These are phyloP conservation scores for Asterophora lycoperdoides DNA, from an alignment of 768 basidiomycete genomes.

Conservation along the genomic window DNA sequence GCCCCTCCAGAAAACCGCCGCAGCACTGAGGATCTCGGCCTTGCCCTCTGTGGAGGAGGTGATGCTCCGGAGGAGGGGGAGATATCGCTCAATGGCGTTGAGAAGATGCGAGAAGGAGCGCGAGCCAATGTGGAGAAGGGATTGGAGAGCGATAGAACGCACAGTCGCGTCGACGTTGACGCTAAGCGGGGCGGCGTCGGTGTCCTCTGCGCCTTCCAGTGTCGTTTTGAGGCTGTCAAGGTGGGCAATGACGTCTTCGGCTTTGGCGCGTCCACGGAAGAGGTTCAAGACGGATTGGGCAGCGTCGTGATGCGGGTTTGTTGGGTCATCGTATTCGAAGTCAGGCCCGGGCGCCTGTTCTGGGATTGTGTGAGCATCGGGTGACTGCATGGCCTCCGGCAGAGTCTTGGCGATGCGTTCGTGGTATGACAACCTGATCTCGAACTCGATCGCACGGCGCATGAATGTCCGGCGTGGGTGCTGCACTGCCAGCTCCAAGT, in stretches of 20 bases:
- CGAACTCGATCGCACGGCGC: conserved; percentile 80
- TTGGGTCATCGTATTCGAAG: conserved; percentile 83
- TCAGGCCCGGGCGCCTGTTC: conserved; percentile 72
- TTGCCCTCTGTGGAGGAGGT: conserved; percentile 51
- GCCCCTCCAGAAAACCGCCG: conserved; percentile 76
- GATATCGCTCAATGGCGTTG: conserved; percentile 95
- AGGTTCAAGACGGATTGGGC: conserved; percentile 75
- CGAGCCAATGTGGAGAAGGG: conserved; percentile 85
- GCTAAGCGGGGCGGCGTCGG: conserved; percentile 22
- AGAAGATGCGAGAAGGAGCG: conserved; percentile 97
- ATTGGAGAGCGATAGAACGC: conserved; percentile 81
- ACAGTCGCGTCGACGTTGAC: conserved; percentile 60
- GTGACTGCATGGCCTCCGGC: conserved; percentile 72
- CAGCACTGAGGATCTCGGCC: conserved; percentile 64
- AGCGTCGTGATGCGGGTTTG: conserved; percentile 73
- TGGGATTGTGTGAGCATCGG: conserved; percentile 59
- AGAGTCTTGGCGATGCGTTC: conserved; percentile 89
- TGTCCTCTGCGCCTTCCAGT: conserved; percentile 57
- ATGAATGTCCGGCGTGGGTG: conserved; percentile 91
- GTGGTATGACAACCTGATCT: conserved; percentile 88
- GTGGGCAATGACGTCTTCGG: conserved; percentile 74
- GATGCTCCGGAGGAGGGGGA: conserved; percentile 66
- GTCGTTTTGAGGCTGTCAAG: conserved; percentile 66
- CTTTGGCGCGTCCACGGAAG: conserved; percentile 75
- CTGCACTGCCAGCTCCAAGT: conserved; percentile 63